Base-by-base conservation (phyloP, 2,329 filamentous ascomycete species). In the Dothideomycetes sp. region DNA sequence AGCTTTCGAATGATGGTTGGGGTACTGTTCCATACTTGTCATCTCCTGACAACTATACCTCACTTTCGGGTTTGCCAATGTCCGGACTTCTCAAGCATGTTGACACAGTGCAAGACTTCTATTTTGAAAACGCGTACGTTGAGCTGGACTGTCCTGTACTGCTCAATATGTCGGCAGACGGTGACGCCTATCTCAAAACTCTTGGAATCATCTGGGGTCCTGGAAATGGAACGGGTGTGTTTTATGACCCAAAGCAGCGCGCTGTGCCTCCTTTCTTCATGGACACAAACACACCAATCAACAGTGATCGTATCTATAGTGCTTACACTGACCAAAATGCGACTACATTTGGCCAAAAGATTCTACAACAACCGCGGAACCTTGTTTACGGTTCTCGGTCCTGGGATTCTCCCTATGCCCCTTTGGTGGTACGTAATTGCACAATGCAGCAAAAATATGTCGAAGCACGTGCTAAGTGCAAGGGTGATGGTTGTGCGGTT, bases 11-110 rank as follows among this genome's bases (percentile, higher is more conserved):
- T 1, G 33, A 48, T n/a, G 53, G 50, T 0, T 61, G 57, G 57
- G 34, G 51, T 4, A 19, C 16, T n/a, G 44, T 57, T 0, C 45
- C 52, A 12, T 7, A 15, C 3, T 20, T 40, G 6, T 41, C 47
- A 3, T 36, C 38, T 3, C 47, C 53, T 11, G 56, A 59, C 17
- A 31, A 27, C 1, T 62, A 57, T 28, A 47, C 52, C 1, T 52
- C 58, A 5, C 35, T 61, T 1, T 53, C 56, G 5, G 58, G 58
- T 0, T 11, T 61, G 2, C 56, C 58, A 1, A 32, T 60, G 9
- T 45, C 51, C 15, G 54, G 55, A 1, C 41, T 50, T 2, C 47
- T 49, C 5, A 4, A 9, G 1, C 13, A 38, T 10, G 17, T 12
- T 1, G 34, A 33, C 4, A 20, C 17, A 1, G 36, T 46, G 0